These are phyloP conservation scores for Colletotrichum orbiculare DNA, from an alignment of 2,329 filamentous ascomycete species.

Conservation along the genomic window DNA sequence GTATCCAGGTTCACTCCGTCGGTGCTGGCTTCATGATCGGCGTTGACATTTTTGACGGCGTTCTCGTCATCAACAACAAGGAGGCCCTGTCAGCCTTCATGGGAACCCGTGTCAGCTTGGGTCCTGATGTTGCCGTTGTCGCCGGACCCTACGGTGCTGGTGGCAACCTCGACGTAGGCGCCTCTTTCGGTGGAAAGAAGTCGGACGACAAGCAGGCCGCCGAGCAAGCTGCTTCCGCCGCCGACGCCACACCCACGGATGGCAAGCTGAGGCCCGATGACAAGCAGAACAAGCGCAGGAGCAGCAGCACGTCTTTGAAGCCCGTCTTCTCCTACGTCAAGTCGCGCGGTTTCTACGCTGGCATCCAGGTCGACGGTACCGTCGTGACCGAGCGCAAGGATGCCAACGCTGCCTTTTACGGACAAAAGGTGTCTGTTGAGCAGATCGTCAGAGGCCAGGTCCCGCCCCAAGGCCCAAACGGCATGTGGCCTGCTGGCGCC, in stretches of 20 bases:
- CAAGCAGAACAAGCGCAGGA: constrained; percentile 31
- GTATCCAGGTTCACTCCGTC: constrained; percentile 83
- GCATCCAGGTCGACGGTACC: constrained; percentile 87
- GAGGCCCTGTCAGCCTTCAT: constrained; percentile 83
- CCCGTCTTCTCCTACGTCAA: constrained; percentile 81
- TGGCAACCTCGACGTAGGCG: constrained; percentile 73
- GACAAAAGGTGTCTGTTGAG: constrained; percentile 62
- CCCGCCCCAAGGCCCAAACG: constrained; percentile 38
- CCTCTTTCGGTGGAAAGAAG: constrained; percentile 38
- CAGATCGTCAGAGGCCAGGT: constrained; percentile 61
- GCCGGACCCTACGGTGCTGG: constrained; percentile 78
- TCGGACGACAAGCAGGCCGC: constrained; percentile 35
- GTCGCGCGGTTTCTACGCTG: constrained; percentile 87
- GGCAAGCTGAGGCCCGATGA: constrained; percentile 56
- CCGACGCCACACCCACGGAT: constrained; percentile 36
- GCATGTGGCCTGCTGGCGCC: constrained; percentile 48
- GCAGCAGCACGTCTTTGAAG: constrained; percentile 42
- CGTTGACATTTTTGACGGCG: constrained; percentile 89
- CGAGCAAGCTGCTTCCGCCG: constrained; percentile 18
- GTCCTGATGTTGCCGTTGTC: constrained; percentile 80
- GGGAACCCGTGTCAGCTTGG: constrained; percentile 78
- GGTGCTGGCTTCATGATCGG: constrained; percentile 84
- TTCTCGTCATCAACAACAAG: constrained; percentile 84
- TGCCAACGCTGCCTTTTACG: constrained; percentile 89
- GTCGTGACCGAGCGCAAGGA: constrained; percentile 87